A percentile compares a stretch with the other conserved stretches of the same genome.
Conservation (phyloP, 192 early-diverging fungal genomes). For the Gorgonomyces haynaldii region DNA sequence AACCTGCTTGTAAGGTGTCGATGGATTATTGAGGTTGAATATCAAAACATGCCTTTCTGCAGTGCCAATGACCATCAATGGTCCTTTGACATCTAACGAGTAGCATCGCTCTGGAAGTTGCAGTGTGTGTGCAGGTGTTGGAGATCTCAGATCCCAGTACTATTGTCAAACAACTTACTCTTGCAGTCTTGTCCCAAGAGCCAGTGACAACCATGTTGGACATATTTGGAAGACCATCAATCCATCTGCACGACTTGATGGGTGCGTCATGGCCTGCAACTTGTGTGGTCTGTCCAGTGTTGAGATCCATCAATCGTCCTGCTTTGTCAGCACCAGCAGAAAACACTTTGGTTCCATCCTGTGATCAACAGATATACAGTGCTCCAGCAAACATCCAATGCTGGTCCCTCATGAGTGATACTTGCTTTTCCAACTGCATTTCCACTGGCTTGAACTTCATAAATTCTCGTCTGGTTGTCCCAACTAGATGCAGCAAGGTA, state of each 20-base stretch:
- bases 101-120: conserved; percentile 79
- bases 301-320: conserved; percentile 70
- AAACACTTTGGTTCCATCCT: conserved; percentile 84
- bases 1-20: conserved; percentile 53
- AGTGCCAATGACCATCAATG: conserved; percentile 81
- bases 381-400: conserved; percentile 73
- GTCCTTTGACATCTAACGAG: conserved; percentile 70
- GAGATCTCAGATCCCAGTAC: conserved; percentile 88
- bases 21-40: conserved; percentile 72
- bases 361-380: conserved; percentile 35
- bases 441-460: conserved; percentile 72
- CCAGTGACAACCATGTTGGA: conserved; percentile 70
- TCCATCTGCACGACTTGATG: conserved; percentile 66
- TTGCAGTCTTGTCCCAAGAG: conserved; percentile 91
- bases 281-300: conserved; percentile 67
- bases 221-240: conserved; percentile 47
- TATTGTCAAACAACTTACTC: conserved; percentile 29
- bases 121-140: conserved; percentile 60
- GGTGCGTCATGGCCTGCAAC: conserved; percentile 86
- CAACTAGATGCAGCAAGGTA: conserved; percentile 80
- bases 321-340: conserved; percentile 88
- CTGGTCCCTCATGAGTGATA: conserved; percentile 73
- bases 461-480: conserved; percentile 91
- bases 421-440: conserved; percentile 63
- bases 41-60: conserved; percentile 77